phyloP scores from a whole-genome alignment of 192 early-diverging fungal genomes.

The Coemansia asiatica region DNA sequence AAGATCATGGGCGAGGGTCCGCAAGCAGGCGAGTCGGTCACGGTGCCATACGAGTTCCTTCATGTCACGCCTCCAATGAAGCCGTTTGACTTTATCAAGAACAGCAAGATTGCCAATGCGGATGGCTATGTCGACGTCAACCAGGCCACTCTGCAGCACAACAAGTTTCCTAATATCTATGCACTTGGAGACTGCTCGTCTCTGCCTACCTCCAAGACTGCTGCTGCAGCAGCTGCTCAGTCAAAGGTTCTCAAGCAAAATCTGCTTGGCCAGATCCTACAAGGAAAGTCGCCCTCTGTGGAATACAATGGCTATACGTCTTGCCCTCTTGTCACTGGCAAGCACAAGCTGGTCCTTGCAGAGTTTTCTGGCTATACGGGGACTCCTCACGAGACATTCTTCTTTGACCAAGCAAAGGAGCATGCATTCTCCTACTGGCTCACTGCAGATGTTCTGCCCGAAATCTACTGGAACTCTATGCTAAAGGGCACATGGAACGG shows the following conservation, averaged over 20 bases:
- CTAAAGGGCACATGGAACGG: conserved; percentile 79
- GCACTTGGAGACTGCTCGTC: conserved; percentile 81
- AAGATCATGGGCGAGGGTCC: conserved; percentile 49
- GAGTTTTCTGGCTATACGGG: conserved; percentile 82
- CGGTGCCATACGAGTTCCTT: conserved; percentile 75
- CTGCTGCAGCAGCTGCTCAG: conserved; percentile 82
- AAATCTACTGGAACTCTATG: conserved; percentile 80
- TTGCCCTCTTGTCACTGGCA: conserved; percentile 80
- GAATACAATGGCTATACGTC: conserved; percentile 83
- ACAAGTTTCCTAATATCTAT: conserved; percentile 74
- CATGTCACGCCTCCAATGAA: conserved; percentile 85
- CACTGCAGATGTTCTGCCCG: conserved; percentile 76
- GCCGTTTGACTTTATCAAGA: conserved; percentile 75
- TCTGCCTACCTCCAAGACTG: conserved; percentile 88
- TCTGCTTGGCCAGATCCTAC: conserved; percentile 62
- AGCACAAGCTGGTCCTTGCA: conserved; percentile 78
- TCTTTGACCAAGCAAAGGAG: conserved; percentile 77
- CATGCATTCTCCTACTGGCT: conserved; percentile 67
- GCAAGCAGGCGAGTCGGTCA: conserved; percentile 57
- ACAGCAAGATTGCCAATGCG: conserved; percentile 67
- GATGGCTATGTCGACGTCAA: conserved; percentile 82
- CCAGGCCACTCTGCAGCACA: conserved; percentile 78
- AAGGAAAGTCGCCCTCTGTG: conserved; percentile 48
- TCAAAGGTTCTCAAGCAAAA: conserved; percentile 75
- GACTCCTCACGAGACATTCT: conserved; percentile 77